These are phyloP conservation scores for Sarocladiaceae sp. DNA, from an alignment of 2,329 filamentous ascomycete species.

Conservation along the genomic window DNA sequence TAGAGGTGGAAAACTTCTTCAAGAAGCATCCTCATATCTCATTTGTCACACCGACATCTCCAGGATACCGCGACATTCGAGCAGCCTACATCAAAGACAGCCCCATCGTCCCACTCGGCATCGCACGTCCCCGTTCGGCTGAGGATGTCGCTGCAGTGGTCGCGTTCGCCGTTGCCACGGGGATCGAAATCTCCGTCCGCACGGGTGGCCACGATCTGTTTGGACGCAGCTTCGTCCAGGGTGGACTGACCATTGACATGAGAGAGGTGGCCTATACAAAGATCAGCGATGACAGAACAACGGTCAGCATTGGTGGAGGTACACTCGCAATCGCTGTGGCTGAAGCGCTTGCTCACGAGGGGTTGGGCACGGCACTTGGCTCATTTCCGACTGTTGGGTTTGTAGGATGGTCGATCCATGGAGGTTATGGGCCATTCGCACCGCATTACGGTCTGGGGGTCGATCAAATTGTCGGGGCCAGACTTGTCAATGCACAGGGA, in stretches of 20 bases:
- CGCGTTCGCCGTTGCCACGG: not conserved
- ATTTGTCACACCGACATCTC: not conserved
- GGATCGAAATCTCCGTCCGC: constrained; percentile 11
- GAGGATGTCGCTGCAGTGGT: constrained; percentile 1
- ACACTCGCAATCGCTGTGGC: constrained; percentile 11
- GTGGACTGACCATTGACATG: constrained; percentile 14
- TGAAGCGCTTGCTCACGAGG: constrained; percentile 8
- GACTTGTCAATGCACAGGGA: constrained; percentile 21
- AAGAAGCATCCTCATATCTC: not conserved
- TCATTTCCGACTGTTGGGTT: constrained; percentile 22
- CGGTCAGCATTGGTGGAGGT: constrained; percentile 14
- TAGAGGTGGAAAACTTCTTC: not conserved
- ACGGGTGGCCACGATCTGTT: constrained; percentile 13
- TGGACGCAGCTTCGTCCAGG: constrained; percentile 8
- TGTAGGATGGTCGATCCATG: constrained; percentile 29
- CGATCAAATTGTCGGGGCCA: constrained; percentile 30
- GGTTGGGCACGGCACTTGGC: constrained; percentile 10
- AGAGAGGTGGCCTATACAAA: constrained; percentile 11
- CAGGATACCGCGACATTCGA: not conserved
- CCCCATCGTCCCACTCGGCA: not conserved
- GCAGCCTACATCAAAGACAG: not conserved
- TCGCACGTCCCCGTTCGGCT: not conserved
- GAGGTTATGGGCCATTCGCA: constrained; percentile 28
- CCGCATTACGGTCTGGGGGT: constrained; percentile 25
- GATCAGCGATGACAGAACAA: constrained; percentile 13